Evolutionary conservation across 1,284 basidiomycete species (phyloP), one percentile per base, ranked within the genome.

Genomic region (Ustilago tritici): DNA sequence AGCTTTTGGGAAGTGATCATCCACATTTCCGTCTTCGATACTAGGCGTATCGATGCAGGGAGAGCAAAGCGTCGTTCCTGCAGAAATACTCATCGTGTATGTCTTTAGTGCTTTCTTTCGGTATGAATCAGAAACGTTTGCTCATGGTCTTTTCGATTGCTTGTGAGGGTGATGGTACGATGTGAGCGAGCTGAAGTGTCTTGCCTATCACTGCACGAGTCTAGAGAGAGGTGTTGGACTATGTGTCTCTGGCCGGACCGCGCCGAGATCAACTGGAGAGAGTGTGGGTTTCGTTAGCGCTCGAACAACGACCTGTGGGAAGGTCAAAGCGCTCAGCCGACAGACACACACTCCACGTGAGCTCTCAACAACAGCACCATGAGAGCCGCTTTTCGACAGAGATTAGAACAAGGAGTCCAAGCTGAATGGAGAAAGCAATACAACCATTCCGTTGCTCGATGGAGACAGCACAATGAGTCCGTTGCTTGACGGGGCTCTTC

Each of bases 1-100:
- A 80, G 31, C 31, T 75, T 54, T 54, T 78, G 19, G 78, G 72
- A 14, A 64, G 55, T 28, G 59, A 65, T 43, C 80, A 81, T 40
- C 79, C 76, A 0, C 55, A 57, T 15, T 81, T 81, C 67, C 52
- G 70, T 3, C 59, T 70, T 15, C 54, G 78, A 19, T 70, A 70
- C 47, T 80, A 61, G 32, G 31, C 11, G 17, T 7, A 4, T 14
- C 12, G 34, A 15, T 38, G 34, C n/a, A 19, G 36, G 34, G 12
- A 17, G 19, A 8, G 40, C 53, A 55, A n/a, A 32, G 14, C 35
- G 34, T 17, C 23, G 52, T 54, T 54, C 12, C 49, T 41, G 40
- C 40, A 41, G 40, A 50, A 31, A 14, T 28, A 12, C 15, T 50
- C 28, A 31, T 50, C 49, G 28, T 50, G 14, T 41, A 41, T 28